phyloP scores from a whole-genome alignment of 106 monocot genomes.

The Posidonia australis region DNA sequence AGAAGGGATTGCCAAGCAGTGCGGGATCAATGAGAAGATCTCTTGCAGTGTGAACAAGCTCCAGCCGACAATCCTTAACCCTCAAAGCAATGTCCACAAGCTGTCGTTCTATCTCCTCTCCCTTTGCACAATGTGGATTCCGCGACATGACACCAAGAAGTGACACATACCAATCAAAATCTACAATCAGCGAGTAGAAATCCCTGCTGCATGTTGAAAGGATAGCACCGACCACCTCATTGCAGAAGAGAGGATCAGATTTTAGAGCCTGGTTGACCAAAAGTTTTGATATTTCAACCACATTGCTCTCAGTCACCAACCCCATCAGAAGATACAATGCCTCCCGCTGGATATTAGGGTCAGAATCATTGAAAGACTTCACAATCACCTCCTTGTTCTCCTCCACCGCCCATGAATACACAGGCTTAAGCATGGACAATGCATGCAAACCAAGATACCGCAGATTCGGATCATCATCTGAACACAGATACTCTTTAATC shows the following conservation, averaged over 20 bases:
- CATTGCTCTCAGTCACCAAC: constrained; percentile 49
- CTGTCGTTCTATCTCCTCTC: constrained; percentile 76
- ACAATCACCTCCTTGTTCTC: constrained; percentile 43
- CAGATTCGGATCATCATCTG: constrained; percentile 74
- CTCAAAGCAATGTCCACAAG: constrained; percentile 79
- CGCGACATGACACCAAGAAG: constrained; percentile 68
- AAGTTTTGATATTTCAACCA: constrained; percentile 44
- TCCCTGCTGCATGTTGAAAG: constrained; percentile 49
- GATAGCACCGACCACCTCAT: constrained; percentile 60
- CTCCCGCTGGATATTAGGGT: constrained; percentile 58
- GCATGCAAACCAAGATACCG: constrained; percentile 58
- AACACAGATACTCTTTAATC: constrained; percentile 41
- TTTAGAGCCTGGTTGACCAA: constrained; percentile 45
- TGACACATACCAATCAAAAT: constrained; percentile 92
- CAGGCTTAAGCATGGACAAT: constrained; percentile 42
- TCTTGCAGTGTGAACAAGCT: constrained; percentile 61
- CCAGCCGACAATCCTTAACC: constrained; percentile 66
- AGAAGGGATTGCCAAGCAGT: constrained; percentile 60
- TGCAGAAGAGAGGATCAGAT: constrained; percentile 65
- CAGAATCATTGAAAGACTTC: constrained; percentile 44
- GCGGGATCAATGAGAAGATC: constrained; percentile 85
- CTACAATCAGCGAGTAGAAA: constrained; percentile 58
- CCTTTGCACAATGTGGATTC: constrained; percentile 53
- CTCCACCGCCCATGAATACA: constrained; percentile 53
- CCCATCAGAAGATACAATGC: constrained; percentile 57